These are phyloP conservation scores for Coemansia sp. DNA, from an alignment of 192 early-diverging fungal species.

Conservation along the genomic window DNA sequence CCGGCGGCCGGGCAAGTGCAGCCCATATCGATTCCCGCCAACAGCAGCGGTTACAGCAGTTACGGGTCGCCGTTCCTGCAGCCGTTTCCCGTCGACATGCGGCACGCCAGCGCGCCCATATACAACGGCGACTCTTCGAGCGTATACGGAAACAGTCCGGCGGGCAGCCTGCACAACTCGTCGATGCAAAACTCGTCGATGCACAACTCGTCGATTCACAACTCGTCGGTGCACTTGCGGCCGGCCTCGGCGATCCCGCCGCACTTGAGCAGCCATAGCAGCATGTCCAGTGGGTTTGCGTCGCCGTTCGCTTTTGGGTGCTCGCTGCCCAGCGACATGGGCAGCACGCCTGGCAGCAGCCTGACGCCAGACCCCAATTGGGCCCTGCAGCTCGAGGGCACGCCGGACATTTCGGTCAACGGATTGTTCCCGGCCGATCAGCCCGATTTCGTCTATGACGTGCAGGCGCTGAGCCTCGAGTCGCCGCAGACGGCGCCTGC, in stretches of 20 bases:
- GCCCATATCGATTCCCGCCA: conserved; percentile 17
- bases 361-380: too few species aligned
- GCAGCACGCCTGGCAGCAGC: conserved; percentile 9
- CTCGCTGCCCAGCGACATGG: conserved; percentile 8
- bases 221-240: not conserved
- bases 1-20: not conserved
- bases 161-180: not conserved
- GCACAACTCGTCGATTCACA: too few species aligned
- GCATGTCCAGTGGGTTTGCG: not conserved
- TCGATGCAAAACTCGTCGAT: too few species aligned
- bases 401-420: conserved; percentile 1
- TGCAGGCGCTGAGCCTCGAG: not conserved
- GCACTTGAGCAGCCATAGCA: conserved; percentile 13
- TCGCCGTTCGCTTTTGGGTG: conserved; percentile 12
- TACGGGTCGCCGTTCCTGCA: not conserved
- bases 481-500: conserved; percentile 3
- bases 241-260: conserved; percentile 34
- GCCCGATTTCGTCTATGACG: not conserved
- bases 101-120: conserved; percentile 11
- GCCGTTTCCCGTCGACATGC: not conserved
- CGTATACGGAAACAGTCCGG: not conserved
- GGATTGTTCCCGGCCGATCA: not conserved
- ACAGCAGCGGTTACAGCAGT: not conserved
- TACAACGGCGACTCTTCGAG: not conserved
- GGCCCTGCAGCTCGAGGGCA: not conserved